These are phyloP conservation scores for Houttuynia cordata DNA, from an alignment of 164 flowering plant species.

Conservation along the genomic window DNA sequence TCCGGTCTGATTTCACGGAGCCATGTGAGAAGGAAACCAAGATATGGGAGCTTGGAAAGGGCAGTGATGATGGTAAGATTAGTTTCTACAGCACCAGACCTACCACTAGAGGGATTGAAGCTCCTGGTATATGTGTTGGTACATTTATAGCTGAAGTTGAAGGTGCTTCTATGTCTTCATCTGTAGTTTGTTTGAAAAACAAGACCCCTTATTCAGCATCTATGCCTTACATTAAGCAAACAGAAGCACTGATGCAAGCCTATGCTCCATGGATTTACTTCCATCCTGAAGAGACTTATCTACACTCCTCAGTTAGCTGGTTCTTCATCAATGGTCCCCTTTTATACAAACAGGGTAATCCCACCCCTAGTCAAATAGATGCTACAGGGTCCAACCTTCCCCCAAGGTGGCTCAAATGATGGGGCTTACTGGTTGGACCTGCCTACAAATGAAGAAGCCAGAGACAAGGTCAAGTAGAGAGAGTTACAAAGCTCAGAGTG, in stretches of 20 bases:
- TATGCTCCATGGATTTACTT: slow-evolving; percentile 62
- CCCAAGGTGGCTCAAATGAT: slow-evolving; percentile 66
- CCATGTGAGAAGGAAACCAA: slow-evolving; percentile 25
- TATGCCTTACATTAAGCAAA: slow-evolving; percentile 56
- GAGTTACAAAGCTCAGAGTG: slow-evolving; percentile 29
- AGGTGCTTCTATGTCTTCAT: slow-evolving; percentile 8
- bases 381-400: slow-evolving; percentile 70
- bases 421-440: slow-evolving; percentile 79
- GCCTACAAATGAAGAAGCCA: slow-evolving; percentile 28
- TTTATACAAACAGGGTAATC: slow-evolving; percentile 35
- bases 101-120: slow-evolving; percentile 28
- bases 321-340: slow-evolving; percentile 61
- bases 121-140: slow-evolving; percentile 41
- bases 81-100: slow-evolving; percentile 37
- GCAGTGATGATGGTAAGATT: slow-evolving; percentile 13
- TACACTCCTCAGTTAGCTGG: slow-evolving; percentile 74
- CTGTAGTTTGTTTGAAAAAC: slow-evolving; percentile 49
- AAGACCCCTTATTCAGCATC: slow-evolving; percentile 9
- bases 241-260: slow-evolving; percentile 30
- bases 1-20: slow-evolving; percentile 53
- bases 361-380: slow-evolving; percentile 36
- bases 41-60: slow-evolving; percentile 41
- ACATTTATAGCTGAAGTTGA: slow-evolving; percentile 31
- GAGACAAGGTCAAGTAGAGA: slow-evolving; percentile 54
- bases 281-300: slow-evolving; percentile 65